Evolutionary conservation across 1,139 yeast genomes (phyloP), one percentile per base, ranked within the genome.

Genomic region (Lodderomyces jiufengensis): DNA sequence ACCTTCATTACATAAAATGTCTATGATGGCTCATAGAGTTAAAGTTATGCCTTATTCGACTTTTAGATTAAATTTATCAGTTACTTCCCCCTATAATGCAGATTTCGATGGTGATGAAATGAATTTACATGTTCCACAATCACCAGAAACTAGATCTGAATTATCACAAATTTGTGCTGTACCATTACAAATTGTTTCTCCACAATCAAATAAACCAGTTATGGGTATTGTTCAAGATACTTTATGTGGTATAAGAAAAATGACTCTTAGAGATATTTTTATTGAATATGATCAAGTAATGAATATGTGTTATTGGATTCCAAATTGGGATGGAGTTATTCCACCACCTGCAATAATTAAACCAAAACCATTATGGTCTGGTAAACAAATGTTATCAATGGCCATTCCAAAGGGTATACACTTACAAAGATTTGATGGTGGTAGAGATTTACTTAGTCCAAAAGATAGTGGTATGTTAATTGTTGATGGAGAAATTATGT

Each of bases 51-150:
- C 99, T 10, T 94, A 90, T 58, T 90, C 97, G 4, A 92, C 99
- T 0, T 94, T 94, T 71, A 81, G 99, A 67, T 73, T 94, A 67
- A 94, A 92, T 59, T 71, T 94, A 59, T 92, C 97, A 11, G 98
- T 92, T 34, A 92, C 98, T 0, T 87, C 97, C 11, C 99, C 99
- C 18, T 94, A 94, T 66, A 94, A 94, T 66, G 99, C 99, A 34
- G 99, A 94, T 84, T 94, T 94, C 73, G 99, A 94, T 70, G 99
- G 99, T 73, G 99, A 94, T 64, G 98, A 94, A 68, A 94, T 94
- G 99, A 94, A 94, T 66, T 83, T 94, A 67, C 99, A 94, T 58
- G 99, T 94, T 48, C 99, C 99, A 5, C 99, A 94, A 61, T 86
- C 96, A 6, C 97, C 90, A 47, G 99, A 94, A 64, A 92, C 98